phyloP scores from a whole-genome alignment of 2,329 filamentous ascomycete species.

The Diaporthe batatas region DNA sequence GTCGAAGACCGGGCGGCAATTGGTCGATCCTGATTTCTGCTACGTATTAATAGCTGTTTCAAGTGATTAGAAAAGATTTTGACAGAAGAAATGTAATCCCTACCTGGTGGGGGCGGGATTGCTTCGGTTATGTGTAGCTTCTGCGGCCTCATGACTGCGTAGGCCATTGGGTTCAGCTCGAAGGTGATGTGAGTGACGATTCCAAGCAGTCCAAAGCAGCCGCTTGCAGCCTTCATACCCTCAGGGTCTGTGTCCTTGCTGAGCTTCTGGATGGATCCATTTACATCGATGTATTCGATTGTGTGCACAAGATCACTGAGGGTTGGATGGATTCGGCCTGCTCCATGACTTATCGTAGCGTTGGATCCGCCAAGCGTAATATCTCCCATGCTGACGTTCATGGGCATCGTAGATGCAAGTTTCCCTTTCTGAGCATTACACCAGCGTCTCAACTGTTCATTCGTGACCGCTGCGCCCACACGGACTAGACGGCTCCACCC shows the following conservation, averaged over 20 bases:
- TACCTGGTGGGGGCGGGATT: slow-evolving; percentile 56
- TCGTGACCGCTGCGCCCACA: slow-evolving; percentile 59
- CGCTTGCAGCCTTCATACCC: slow-evolving; percentile 57
- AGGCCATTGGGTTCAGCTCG: slow-evolving; percentile 61
- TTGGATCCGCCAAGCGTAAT: slow-evolving; percentile 62
- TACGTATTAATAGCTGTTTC: background rate
- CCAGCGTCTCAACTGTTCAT: slow-evolving; percentile 61
- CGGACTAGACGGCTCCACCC: slow-evolving; percentile 53
- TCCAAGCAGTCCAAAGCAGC: slow-evolving; percentile 61
- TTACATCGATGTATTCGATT: slow-evolving; percentile 62
- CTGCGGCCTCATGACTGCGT: slow-evolving; percentile 59
- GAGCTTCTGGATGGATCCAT: slow-evolving; percentile 51
- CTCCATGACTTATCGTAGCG: slow-evolving; percentile 61
- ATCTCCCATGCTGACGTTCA: slow-evolving; percentile 63
- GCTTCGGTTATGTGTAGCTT: slow-evolving; percentile 58
- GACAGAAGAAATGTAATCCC: background rate
- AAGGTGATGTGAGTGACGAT: slow-evolving; percentile 63
- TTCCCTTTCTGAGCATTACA: slow-evolving; percentile 50
- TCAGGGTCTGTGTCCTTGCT: slow-evolving; percentile 55
- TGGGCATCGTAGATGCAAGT: slow-evolving; percentile 56
- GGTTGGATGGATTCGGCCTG: slow-evolving; percentile 57
- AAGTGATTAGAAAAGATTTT: too few relatives aligned
- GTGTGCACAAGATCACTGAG: slow-evolving; percentile 60
- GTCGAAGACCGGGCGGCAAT: slow-evolving; percentile 55
- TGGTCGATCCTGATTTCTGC: slow-evolving; percentile 46